These are phyloP conservation scores for Loxodes magnus DNA, from an alignment of 73 alveolate species.

Conservation along the genomic window DNA sequence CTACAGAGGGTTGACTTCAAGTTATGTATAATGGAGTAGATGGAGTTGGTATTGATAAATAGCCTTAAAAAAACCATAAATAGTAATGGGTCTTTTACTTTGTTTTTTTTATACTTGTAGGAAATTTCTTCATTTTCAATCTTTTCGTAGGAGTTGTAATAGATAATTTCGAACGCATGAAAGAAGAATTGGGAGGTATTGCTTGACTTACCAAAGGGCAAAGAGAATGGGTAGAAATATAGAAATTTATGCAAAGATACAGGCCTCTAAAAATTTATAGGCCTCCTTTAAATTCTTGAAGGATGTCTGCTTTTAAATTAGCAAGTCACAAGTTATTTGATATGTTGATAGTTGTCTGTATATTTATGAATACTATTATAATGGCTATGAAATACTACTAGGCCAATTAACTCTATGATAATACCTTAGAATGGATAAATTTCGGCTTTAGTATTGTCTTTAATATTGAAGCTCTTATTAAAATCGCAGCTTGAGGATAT, in stretches of 20 bases:
- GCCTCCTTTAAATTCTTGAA: slow-evolving; percentile 10
- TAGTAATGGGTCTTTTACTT: not conserved
- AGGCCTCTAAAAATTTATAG: slow-evolving; percentile 12
- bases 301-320: not conserved
- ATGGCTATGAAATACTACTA: slow-evolving; percentile 26
- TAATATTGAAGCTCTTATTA: slow-evolving; percentile 21
- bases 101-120: slow-evolving; percentile 23
- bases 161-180: slow-evolving; percentile 34
- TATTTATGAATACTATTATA: slow-evolving; percentile 15
- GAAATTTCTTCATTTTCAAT: slow-evolving; percentile 21
- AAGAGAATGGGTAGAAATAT: slow-evolving; percentile 33
- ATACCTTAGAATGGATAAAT: slow-evolving; percentile 15
- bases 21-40: slow-evolving; percentile 35
- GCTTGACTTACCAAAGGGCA: slow-evolving; percentile 10
- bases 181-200: slow-evolving; percentile 24
- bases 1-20: slow-evolving; percentile 30
- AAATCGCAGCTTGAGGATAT: slow-evolving; percentile 12
- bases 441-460: slow-evolving; percentile 15
- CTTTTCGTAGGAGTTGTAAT: slow-evolving; percentile 38
- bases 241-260: slow-evolving; percentile 22
- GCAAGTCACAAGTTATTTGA: slow-evolving; percentile 5
- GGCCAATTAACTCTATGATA: slow-evolving; percentile 1
- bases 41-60: slow-evolving; percentile 14
- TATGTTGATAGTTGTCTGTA: slow-evolving; percentile 1
- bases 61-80: slow-evolving; percentile 15